A percentile compares a stretch with the other conserved stretches of the same genome.
phyloP scores from a whole-genome alignment of 1,139 yeast species.

The Magnusiomyces magnusii region DNA sequence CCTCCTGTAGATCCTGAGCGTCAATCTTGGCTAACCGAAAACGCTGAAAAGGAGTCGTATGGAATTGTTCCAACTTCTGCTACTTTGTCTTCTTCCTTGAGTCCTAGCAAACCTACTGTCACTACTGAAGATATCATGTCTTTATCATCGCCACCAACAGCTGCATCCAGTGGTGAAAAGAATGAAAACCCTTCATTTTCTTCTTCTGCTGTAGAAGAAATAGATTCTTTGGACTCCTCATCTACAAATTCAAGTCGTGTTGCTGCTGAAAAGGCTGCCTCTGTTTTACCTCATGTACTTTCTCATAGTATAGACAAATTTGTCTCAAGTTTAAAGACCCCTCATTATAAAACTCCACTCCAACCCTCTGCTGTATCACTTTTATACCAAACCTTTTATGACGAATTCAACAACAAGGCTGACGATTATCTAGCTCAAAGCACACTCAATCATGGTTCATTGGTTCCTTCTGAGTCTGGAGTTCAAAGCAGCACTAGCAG shows the following conservation, averaged over 20 bases:
- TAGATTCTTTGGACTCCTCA: neutral
- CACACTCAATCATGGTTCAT: neutral
- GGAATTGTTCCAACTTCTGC: conserved; percentile 13
- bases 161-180: neutral
- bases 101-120: neutral
- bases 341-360: conserved; percentile 48
- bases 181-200: neutral
- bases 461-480: conserved; percentile 9
- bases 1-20: conserved; percentile 21
- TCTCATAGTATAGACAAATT: conserved; percentile 37
- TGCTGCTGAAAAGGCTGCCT: conserved; percentile 5
- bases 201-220: neutral
- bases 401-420: conserved; percentile 29
- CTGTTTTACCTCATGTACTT: conserved; percentile 30
- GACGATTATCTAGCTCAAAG: conserved; percentile 23
- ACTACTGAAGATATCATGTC: neutral
- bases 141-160: neutral
- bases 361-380: conserved; percentile 45
- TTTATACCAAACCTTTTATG: conserved; percentile 48
- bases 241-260: neutral
- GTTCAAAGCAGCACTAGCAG: neutral
- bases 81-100: too few relatives aligned
- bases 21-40: conserved; percentile 21
- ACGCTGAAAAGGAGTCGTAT: conserved; percentile 23
- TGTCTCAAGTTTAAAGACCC: conserved; percentile 45